Percentiles rank a stretch among this genome's conserved stretches.
These are phyloP conservation scores for Castanea crenata DNA, from an alignment of 306 rosid species.

Conservation along the genomic window DNA sequence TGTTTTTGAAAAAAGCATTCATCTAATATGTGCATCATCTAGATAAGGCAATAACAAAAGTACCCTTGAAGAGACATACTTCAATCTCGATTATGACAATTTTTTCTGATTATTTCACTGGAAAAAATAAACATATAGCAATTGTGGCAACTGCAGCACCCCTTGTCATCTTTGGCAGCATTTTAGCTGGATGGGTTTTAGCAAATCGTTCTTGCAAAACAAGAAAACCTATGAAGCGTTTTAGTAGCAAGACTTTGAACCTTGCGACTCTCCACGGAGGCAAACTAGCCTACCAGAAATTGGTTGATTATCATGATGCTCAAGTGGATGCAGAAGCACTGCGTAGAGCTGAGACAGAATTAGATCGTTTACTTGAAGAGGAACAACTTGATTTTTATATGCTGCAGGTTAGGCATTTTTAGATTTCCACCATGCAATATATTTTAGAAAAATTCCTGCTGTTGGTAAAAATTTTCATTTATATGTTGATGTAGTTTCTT, in stretches of 20 bases:
- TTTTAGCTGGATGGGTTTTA: conserved; percentile 20
- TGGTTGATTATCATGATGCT: conserved; percentile 37
- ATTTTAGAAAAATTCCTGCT: too few species aligned
- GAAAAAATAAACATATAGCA: conserved; percentile 26
- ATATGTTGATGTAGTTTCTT: neutral
- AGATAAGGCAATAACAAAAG: too few species aligned
- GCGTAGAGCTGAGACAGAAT: neutral
- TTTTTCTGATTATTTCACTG: neutral
- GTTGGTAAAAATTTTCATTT: neutral
- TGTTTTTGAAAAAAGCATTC: neutral
- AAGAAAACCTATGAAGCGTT: neutral
- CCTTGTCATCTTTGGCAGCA: conserved; percentile 21
- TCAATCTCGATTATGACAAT: conserved; percentile 4
- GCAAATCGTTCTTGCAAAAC: neutral
- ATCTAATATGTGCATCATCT: too few species aligned
- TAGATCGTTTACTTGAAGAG: conserved; percentile 11
- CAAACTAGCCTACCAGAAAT: conserved; percentile 34
- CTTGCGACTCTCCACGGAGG: conserved; percentile 52
- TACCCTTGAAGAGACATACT: neutral
- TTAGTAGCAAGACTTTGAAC: conserved; percentile 35
- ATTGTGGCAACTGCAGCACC: conserved; percentile 6
- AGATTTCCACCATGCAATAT: neutral
- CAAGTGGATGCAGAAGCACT: conserved; percentile 14
- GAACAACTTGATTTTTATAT: conserved; percentile 33
- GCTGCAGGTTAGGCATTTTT: conserved; percentile 49